Evolutionary conservation across 805 yeast genomes (phyloP), one percentile per base, ranked within the genome.

Genomic region (Soucietia sequanensis): DNA sequence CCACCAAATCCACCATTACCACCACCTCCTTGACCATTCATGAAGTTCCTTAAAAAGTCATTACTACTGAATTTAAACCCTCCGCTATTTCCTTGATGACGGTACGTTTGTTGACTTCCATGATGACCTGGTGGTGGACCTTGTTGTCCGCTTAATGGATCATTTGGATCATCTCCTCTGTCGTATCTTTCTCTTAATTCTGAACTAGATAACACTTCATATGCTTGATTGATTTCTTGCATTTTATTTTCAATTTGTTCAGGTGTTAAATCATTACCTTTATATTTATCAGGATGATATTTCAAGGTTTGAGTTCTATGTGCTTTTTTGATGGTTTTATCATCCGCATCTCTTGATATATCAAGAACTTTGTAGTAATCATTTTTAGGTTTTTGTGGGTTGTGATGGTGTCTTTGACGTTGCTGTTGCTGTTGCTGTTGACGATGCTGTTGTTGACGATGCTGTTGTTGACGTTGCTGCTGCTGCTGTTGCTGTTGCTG

Each of bases 221-320:
- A 89, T 0, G 98, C 98, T 53, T 84, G 87, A 59, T 91, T 93
- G 43, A 91, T 85, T 36, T 83, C 90, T 31, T 95, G 88, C 90
- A 91, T 93, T 50, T 84, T 86, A 32, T 68, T 68, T 58, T 88
- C 95, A 23, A 84, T 82, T 39, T 83, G 75, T 21, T 80, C 86
- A 19, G 76, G 72, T 6, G 80, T 68, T 40, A 83, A 56, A 24
- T 81, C 86, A 23, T 79, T 81, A 2, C 70, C 69, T 49, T 79
- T 80, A 54, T 85, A 81, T 57, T 91, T 93, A 60, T 91, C 99
- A 0, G 99, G 99, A 54, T 91, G 99, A 57, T 75, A 87, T 52
- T 80, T 80, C 51, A 83, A 81, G 23, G 93, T 83, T 51, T 81
- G 75, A 6, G 79, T 70, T 39, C 96, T 70, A 61, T 89, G 84